Percentiles rank a stretch among this genome's conserved stretches.
Evolutionary conservation across 2,329 filamentous ascomycete genomes (phyloP).

Genomic region (Alternaria burnsii): DNA sequence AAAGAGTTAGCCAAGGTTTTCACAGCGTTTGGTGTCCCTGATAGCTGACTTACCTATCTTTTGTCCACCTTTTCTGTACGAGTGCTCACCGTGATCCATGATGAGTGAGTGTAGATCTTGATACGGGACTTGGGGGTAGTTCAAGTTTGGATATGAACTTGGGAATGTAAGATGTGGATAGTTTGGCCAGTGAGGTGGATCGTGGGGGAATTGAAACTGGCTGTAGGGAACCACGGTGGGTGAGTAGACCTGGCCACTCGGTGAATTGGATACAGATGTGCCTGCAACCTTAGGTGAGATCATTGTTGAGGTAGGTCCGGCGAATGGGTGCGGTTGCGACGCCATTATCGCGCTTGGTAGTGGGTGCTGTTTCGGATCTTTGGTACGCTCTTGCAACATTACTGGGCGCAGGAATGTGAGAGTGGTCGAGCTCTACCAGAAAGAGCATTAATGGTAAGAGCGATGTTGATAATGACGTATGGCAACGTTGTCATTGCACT

Average conservation of each 20-base stretch:
- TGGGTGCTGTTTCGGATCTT: not conserved
- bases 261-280: not conserved
- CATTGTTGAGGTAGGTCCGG: conserved; percentile 12
- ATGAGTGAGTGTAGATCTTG: not conserved
- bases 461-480: not conserved
- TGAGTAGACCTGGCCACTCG: not conserved
- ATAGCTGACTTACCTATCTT: not conserved
- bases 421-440: not conserved
- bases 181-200: not conserved
- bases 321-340: not conserved
- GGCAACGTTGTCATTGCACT: not conserved
- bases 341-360: not conserved
- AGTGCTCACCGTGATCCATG: not conserved
- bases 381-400: not conserved
- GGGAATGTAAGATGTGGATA: not conserved
- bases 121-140: not conserved
- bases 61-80: not conserved
- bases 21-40: not conserved
- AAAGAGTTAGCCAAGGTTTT: not conserved
- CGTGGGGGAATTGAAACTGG: not conserved
- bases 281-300: not conserved
- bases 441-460: not conserved
- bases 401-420: not conserved
- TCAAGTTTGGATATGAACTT: not conserved
- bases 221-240: not conserved